These are phyloP conservation scores for Mesembryanthemum crystallinum DNA, from an alignment of 148 eudicot genomes.

Conservation along the genomic window DNA sequence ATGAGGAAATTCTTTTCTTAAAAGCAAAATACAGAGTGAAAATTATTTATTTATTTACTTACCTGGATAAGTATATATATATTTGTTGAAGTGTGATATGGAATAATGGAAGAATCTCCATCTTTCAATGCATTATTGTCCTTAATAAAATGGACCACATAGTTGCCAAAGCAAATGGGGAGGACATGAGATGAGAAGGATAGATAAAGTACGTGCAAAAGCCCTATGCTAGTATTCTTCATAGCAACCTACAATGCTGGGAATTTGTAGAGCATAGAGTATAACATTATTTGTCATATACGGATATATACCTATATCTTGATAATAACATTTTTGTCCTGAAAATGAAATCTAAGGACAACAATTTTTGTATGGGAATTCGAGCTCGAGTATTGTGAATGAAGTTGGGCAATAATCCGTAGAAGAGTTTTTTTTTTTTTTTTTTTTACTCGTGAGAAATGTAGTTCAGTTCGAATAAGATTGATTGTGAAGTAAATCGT, in stretches of 20 bases:
- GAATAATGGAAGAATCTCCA: background rate
- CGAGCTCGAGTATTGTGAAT: background rate
- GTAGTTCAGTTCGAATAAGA: no score
- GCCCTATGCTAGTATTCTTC: no score
- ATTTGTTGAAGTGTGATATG: background rate
- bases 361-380: background rate
- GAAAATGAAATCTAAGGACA: background rate
- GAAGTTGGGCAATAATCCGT: no score
- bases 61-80: no score
- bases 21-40: background rate
- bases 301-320: background rate
- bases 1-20: background rate
- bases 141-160: background rate
- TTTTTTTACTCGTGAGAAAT: no score
- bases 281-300: background rate
- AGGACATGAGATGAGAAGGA: background rate
- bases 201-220: background rate
- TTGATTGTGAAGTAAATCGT: no score
- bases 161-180: background rate
- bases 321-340: background rate
- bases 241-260: background rate
- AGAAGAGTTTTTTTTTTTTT: no score
- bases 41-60: background rate
- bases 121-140: background rate
- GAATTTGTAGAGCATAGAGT: constrained; percentile 19